Conservation (phyloP, 352 stramenopile species). For the Phytophthora cryptogea region DNA sequence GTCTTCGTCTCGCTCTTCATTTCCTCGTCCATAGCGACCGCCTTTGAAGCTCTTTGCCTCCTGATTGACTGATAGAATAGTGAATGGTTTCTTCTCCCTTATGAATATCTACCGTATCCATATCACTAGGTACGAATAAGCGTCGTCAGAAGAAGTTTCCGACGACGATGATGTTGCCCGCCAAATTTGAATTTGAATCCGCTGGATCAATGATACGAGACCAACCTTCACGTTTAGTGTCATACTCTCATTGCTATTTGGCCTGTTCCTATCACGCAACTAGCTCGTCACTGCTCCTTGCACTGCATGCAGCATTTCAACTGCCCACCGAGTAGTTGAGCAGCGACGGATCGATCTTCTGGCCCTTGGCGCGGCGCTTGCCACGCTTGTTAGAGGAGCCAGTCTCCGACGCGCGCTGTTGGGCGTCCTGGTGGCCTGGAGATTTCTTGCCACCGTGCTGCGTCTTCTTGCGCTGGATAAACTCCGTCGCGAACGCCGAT, state of each 20-base stretch:
- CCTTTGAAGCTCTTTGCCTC: background rate
- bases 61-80: slow-evolving; percentile 3
- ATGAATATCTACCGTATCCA: background rate
- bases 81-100: slow-evolving; percentile 18
- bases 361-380: slow-evolving; percentile 65
- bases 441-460: slow-evolving; percentile 51
- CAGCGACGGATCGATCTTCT: slow-evolving; percentile 78
- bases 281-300: slow-evolving; percentile 28
- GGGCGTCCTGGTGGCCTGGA: slow-evolving; percentile 21
- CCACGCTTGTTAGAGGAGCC: slow-evolving; percentile 56
- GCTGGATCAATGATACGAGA: too few relatives aligned
- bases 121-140: background rate
- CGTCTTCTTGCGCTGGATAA: slow-evolving; percentile 94
- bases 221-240: slow-evolving; percentile 12
- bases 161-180: too few relatives aligned
- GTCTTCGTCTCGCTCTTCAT: slow-evolving; percentile 62
- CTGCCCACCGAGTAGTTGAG: slow-evolving; percentile 70
- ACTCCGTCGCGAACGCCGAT: slow-evolving; percentile 97
- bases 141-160: background rate
- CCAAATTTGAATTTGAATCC: too few relatives aligned
- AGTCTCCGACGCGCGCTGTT: slow-evolving; percentile 31
- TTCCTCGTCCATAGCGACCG: slow-evolving; percentile 65
- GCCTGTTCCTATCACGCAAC: slow-evolving; percentile 27
- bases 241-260: slow-evolving; percentile 14
- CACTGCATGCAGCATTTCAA: slow-evolving; percentile 21